Base-by-base conservation (phyloP, 768 basidiomycete genomes). In the Tulasnella sp. region DNA sequence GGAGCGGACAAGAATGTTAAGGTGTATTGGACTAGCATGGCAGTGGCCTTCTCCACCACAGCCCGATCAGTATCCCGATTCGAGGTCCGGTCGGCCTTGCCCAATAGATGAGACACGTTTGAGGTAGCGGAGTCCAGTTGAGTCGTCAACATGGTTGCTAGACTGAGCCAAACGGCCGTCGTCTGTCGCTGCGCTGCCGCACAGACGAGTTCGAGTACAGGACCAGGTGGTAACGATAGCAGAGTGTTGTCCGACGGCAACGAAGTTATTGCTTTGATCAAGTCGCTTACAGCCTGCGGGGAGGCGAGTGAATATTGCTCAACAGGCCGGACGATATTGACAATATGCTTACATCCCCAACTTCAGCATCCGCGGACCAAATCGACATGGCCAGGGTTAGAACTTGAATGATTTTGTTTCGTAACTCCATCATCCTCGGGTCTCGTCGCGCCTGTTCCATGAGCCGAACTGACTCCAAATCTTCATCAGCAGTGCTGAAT, bases 191-290 rank as follows among this genome's bases (percentile, higher is more conserved):
- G 91, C 2, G 91, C 88, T 0, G 94, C 94, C 37, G 91, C 84
- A 81, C 94, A 95, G 37, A 95, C 91, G 48, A 95, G 86, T 83
- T 92, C 92, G n/a, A 96, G 87, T 5, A 98, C 87, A 0, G 96
- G 96, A 8, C 91, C 92, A 11, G 96, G 90, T 2, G 94, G 91
- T 0, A 98, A 88, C 0, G 95, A 93, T 12, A 98, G 88, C 22
- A 98, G 85, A 0, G 95, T 97, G 28, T 87, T 88, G 79, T 96
- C 94, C 3, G 89, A 88, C 0, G 94, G 93, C 42, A 97, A 89
- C 2, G 92, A 91, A 0, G 96, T 96, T 80, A 97, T 93, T 0
- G 94, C 93, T 81, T 94, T 95, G 87, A 96, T 89, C 48, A 97
- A 87, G 82, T 95, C 92, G 87, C 93, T 95, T 81, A 95, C 86